Conservation (phyloP, 129 eudicot genomes). For the Pulicaria dysenterica region DNA sequence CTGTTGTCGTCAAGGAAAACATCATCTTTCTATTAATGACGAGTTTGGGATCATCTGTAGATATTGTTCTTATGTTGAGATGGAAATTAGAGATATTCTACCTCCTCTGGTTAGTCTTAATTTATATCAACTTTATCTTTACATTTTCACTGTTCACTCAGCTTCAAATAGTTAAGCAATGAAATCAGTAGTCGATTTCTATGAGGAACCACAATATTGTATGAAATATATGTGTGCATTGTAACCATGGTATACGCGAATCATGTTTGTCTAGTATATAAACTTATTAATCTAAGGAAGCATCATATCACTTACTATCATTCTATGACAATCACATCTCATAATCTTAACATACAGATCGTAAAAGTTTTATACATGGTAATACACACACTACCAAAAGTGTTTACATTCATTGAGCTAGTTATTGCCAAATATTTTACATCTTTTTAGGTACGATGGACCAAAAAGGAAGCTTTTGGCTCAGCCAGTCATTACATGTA, state of each 20-base stretch:
- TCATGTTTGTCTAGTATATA: no score
- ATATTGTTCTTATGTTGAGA: constrained; percentile 49
- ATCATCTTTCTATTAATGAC: constrained; percentile 49
- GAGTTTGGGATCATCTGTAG: constrained; percentile 61
- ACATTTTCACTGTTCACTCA: constrained; percentile 11
- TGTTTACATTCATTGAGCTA: no score
- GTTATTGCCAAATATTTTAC: no score
- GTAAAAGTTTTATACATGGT: no score
- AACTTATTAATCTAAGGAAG: no score
- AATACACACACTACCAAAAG: no score
- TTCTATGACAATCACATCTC: no score
- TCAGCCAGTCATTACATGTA: no score
- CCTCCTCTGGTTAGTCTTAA: constrained; percentile 60
- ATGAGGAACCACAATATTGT: not conserved
- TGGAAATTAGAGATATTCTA: constrained; percentile 52
- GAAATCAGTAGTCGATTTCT: not conserved
- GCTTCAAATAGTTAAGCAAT: not conserved
- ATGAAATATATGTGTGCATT: not conserved
- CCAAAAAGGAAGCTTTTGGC: no score
- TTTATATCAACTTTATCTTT: not conserved
- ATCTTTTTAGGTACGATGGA: no score
- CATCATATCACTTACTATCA: no score
- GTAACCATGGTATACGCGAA: constrained; percentile 3
- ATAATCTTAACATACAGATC: no score
- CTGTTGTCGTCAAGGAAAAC: constrained; percentile 49